Conservation (phyloP, 768 basidiomycete genomes). For the Kwoniella europaea region DNA sequence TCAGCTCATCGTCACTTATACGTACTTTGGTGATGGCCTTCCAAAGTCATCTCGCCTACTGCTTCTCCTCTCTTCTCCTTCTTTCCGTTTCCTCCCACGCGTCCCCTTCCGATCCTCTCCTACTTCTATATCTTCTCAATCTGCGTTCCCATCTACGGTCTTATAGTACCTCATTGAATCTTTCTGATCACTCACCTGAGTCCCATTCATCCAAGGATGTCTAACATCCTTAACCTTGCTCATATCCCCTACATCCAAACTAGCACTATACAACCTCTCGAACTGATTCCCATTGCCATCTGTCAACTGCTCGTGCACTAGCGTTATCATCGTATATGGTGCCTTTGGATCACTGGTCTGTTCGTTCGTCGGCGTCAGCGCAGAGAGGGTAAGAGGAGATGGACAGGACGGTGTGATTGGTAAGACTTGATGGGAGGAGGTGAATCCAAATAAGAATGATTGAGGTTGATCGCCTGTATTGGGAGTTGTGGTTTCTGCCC, state of each 20-base stretch:
- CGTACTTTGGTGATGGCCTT: too few relatives aligned
- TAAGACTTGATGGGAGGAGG: constrained; percentile 28
- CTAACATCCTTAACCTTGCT: constrained; percentile 12
- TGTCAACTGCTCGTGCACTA: constrained; percentile 43
- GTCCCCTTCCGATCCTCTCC: background rate
- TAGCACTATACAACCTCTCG: constrained; percentile 38
- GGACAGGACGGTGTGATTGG: constrained; percentile 42
- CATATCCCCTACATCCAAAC: constrained; percentile 40
- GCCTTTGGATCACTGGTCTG: constrained; percentile 31
- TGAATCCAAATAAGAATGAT: constrained; percentile 36
- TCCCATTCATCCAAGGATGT: constrained; percentile 41
- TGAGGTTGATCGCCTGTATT: constrained; percentile 48
- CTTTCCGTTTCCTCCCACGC: background rate
- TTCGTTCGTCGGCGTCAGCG: constrained; percentile 30
- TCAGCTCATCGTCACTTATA: background rate
- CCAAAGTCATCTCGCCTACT: background rate
- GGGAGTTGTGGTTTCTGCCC: constrained; percentile 33
- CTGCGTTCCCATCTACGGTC: background rate
- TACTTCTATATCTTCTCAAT: background rate
- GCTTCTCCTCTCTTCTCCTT: background rate
- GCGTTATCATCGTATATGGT: constrained; percentile 45
- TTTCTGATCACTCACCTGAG: constrained; percentile 16
- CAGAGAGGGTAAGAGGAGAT: constrained; percentile 29
- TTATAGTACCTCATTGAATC: too few relatives aligned
- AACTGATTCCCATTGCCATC: constrained; percentile 30